Evolutionary conservation across 495 filamentous ascomycete species (phyloP), one percentile per base, ranked within the genome.

Genomic region (Sordaria brevicollis): DNA sequence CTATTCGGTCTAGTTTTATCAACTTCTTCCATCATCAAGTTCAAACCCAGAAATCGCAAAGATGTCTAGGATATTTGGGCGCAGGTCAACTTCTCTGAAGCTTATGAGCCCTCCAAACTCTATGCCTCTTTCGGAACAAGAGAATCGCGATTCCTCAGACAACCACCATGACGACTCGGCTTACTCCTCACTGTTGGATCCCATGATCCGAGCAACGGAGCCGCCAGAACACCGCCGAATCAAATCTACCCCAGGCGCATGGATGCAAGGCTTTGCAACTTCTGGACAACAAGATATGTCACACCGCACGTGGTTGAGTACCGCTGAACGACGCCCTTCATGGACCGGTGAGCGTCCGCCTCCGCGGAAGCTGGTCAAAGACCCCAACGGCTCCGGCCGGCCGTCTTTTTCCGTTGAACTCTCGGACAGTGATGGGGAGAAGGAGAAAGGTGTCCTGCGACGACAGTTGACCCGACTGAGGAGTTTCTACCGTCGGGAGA

Each of bases 131-230:
- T 31, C 49, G 5, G 49, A 62, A 62, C 49, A 62, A 62, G 49
- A 62, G 49, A 31, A 62, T 17, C 25, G 25, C 49, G 25, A 62
- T 31, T 62, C 21, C 13, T 68, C 69, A 25, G 37, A 38, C 9
- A 41, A 72, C 17, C 65, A 68, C 33, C 71, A 76, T 35, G 68
- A 70, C 34, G 33, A 71, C 33, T 74, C 71, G 19, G 70, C 69
- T 2, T 78, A 76, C 70, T 71, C 68, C n/a, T 77, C 77, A n/a
- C 72, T 79, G 35, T 68, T 79, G 17, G 73, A 74, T 36, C 71
- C 72, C 35, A 29, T 34, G 25, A 25, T 38, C 5, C 68, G 37
- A 35, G 35, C 68, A 19, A 21, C 66, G 34, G 29, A 33, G 5
- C 72, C 19, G 15, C 67, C 54, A 54, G 69, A 31, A 25, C 71